Base-by-base conservation (phyloP, 164 flowering plant species). In the Tetrastigma voinierianum region DNA sequence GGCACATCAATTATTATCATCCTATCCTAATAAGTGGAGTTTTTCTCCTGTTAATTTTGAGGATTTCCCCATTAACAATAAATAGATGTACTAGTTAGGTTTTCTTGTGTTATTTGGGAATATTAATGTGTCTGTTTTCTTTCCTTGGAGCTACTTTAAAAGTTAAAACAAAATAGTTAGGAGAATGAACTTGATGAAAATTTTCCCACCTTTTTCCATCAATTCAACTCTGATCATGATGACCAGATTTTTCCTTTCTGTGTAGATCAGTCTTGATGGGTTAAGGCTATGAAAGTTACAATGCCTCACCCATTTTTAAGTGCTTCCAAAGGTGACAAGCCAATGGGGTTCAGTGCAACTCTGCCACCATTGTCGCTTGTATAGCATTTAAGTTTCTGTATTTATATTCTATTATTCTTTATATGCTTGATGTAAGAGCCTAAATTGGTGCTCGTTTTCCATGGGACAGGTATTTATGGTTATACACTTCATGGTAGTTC, bases 11-110 rank as follows among this genome's bases (percentile, higher is more conserved):
- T 57, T 46, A 20, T 17, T 49, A 51, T 62, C 52, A 46, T 52
- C n/a, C 40, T 57, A 54, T 46, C 69, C 66, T 65, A 56, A 48
- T 65, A 16, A 53, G 54, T 69, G 44, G 46, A 51, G 14, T 51
- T 63, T 11, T 16, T 18, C n/a, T 19, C 19, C 48, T 59, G 12
- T 43, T 5, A 18, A 19, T 46, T 17, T 12, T n/a, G 18, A 45
- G 32, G 17, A 57, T 25, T 17, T 55, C 11, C 17, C n/a, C 40
- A 14, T 48, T 12, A 1, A 49, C 25, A 25, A 45, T 17, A 44
- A 19, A 40, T 54, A 64, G 24, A 51, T 48, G 23, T 10, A 43
- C 17, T 11, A 49, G 19, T 13, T 57, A 3, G 10, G 15, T 18
- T 49, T 12, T 49, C 2, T 14, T 67, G 23, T 19, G 3, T 40